Evolutionary conservation across 129 eudicot genomes (phyloP).

Genomic region (Flaveria sonorensis): DNA sequence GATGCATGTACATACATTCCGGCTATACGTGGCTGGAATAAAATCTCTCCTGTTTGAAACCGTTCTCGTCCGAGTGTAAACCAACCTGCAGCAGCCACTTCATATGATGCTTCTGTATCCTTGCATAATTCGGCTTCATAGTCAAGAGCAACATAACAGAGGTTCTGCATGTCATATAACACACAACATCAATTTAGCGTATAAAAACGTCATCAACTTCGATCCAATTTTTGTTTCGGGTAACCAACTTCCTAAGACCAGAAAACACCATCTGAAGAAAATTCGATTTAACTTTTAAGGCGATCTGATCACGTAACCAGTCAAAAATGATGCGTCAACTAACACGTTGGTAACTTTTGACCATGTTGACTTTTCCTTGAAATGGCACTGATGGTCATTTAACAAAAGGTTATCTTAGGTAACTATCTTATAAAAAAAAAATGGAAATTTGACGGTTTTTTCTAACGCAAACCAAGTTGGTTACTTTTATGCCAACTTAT

Average conservation of each 20-base stretch:
- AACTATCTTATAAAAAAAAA: background rate
- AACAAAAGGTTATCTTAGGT: background rate
- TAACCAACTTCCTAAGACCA: background rate
- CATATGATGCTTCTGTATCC: constrained; percentile 71
- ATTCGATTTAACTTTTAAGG: background rate
- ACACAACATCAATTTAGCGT: constrained; percentile 22
- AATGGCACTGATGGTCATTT: background rate
- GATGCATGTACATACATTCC: constrained; percentile 57
- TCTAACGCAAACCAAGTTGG: background rate
- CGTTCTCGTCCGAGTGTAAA: constrained; percentile 87
- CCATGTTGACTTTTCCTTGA: background rate
- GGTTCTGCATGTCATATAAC: constrained; percentile 64
- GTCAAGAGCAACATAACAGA: constrained; percentile 92
- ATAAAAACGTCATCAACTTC: background rate
- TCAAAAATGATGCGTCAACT: background rate
- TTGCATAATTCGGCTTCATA: constrained; percentile 83
- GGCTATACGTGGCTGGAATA: constrained; percentile 92
- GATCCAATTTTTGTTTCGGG: background rate
- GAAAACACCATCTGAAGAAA: background rate
- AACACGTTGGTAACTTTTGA: background rate
- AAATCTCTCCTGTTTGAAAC: constrained; percentile 91
- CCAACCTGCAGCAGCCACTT: constrained; percentile 60
- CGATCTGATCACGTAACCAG: background rate
- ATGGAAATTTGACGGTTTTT: background rate
- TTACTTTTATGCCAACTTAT: background rate